Evolutionary conservation across 169 alveolate species (phyloP).

Genomic region (Eimeria zaria): DNA sequence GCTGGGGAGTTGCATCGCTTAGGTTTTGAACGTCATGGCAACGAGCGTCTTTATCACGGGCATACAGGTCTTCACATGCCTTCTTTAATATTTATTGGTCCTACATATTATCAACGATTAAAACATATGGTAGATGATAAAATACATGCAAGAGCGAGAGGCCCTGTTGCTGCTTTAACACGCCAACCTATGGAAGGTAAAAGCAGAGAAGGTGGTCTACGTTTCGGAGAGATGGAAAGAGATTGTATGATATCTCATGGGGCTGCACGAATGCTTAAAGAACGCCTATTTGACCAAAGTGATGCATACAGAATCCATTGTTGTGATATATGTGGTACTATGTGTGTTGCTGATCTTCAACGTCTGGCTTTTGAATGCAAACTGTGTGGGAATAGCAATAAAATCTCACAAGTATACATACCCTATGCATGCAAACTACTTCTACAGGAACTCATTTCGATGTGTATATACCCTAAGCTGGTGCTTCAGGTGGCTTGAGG

Average conservation of each 20-base stretch:
- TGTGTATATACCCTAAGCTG: conserved; percentile 99
- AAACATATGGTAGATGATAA: conserved; percentile 99
- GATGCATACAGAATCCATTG: conserved; percentile 99
- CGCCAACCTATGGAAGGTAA: conserved; percentile 99
- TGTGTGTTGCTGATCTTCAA: conserved; percentile 97
- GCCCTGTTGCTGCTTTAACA: conserved; percentile 99
- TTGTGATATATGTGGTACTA: conserved; percentile 98
- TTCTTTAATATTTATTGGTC: conserved; percentile 99
- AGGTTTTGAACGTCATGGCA: conserved; percentile 99
- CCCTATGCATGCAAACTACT: conserved; percentile 99
- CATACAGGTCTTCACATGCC: conserved; percentile 83
- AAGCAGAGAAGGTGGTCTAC: conserved; percentile 91
- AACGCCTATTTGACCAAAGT: conserved; percentile 99
- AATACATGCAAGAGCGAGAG: conserved; percentile 99
- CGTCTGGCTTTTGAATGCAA: conserved; percentile 90
- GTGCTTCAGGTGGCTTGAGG: conserved; percentile 85
- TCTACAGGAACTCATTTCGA: conserved; percentile 99
- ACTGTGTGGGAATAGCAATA: conserved; percentile 79
- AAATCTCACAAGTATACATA: conserved; percentile 95
- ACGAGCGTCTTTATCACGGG: conserved; percentile 98
- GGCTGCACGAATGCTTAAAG: conserved; percentile 99
- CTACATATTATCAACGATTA: conserved; percentile 99
- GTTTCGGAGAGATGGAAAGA: conserved; percentile 99
- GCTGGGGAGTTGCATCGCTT: conserved; percentile 97
- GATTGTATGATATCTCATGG: conserved; percentile 99